phyloP scores from a whole-genome alignment of 108 stramenopile genomes.

The Fragilariopsis cylindrus region DNA sequence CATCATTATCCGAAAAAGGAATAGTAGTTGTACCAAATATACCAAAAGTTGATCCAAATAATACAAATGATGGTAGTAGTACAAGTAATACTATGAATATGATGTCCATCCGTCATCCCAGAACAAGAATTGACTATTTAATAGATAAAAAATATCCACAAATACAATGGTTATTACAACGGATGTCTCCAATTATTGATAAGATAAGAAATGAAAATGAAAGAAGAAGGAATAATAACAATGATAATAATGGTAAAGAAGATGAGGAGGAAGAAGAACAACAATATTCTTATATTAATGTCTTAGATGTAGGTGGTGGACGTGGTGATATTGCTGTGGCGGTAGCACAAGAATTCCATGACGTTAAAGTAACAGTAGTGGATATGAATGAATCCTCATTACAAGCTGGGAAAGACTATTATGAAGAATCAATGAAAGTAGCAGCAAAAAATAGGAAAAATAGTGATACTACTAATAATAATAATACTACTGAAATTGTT shows the following conservation, averaged over 20 bases:
- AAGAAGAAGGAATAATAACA: neutral
- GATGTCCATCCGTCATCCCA: conserved; percentile 35
- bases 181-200: conserved; percentile 22
- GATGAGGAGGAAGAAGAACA: neutral
- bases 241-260: neutral
- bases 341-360: conserved; percentile 39
- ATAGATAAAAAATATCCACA: conserved; percentile 51
- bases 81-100: neutral
- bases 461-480: neutral
- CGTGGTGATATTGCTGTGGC: conserved; percentile 61
- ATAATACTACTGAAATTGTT: too few relatives aligned
- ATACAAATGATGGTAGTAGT: neutral
- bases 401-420: conserved; percentile 28
- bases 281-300: neutral
- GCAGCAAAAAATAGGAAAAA: too few relatives aligned
- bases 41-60: neutral
- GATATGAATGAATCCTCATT: conserved; percentile 56
- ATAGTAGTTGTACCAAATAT: too few relatives aligned
- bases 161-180: conserved; percentile 43
- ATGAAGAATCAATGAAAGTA: conserved; percentile 15
- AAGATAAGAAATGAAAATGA: neutral
- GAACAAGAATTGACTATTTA: conserved; percentile 50
- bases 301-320: conserved; percentile 68
- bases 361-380: conserved; percentile 44
- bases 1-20: too few relatives aligned